Percentiles rank a stretch among this genome's conserved stretches.
phyloP scores from a whole-genome alignment of 768 basidiomycete species.

The Amanita rubescens region DNA sequence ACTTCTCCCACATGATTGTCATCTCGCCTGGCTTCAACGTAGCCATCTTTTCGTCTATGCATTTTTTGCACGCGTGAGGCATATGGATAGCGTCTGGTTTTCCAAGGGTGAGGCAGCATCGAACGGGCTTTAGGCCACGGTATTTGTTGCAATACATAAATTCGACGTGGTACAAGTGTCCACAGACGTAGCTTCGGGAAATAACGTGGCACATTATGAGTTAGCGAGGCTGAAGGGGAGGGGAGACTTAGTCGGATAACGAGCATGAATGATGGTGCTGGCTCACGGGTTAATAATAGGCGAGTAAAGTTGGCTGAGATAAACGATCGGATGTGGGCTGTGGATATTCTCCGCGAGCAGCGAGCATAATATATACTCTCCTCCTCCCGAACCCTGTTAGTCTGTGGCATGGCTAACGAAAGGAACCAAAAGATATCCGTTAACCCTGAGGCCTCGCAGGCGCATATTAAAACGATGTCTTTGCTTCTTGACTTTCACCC shows the following conservation, averaged over 20 bases:
- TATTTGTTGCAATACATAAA: conserved; percentile 8
- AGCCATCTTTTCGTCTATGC: conserved; percentile 5
- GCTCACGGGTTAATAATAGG: not conserved
- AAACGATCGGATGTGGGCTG: not conserved
- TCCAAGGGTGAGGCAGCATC: conserved; percentile 3
- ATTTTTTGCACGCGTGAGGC: conserved; percentile 7
- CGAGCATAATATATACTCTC: not conserved
- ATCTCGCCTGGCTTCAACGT: not conserved
- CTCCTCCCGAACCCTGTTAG: not conserved
- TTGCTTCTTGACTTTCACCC: not conserved
- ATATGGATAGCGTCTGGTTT: not conserved
- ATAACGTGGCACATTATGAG: conserved; percentile 6
- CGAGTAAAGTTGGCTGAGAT: not conserved
- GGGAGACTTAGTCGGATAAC: not conserved
- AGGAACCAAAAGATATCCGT: not conserved
- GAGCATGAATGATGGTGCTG: not conserved
- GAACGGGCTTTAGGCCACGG: not conserved
- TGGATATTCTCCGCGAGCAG: not conserved
- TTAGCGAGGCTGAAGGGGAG: not conserved
- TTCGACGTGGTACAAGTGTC: conserved; percentile 5
- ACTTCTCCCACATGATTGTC: conserved; percentile 8
- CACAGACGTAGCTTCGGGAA: conserved; percentile 1
- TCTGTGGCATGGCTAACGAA: not conserved
- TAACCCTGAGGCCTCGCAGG: not conserved
- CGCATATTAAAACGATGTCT: not conserved